Evolutionary conservation across 2,329 filamentous ascomycete species (phyloP).

Genomic region (Aaosphaeria arxii): DNA sequence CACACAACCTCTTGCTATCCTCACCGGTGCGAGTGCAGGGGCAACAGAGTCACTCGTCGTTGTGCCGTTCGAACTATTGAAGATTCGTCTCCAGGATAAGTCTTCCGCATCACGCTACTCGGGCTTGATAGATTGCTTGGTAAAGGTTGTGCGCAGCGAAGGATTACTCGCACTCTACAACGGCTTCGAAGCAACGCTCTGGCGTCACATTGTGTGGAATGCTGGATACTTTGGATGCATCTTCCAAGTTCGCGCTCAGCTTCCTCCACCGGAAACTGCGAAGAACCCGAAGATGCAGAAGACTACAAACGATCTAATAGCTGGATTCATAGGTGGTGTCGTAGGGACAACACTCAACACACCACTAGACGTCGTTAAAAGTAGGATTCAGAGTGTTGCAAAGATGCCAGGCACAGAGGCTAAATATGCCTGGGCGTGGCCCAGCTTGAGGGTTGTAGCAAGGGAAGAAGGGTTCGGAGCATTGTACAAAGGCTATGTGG

Average conservation of each 20-base stretch:
- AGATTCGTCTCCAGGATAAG: constrained; percentile 28
- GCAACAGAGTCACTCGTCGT: constrained; percentile 29
- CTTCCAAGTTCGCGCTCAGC: constrained; percentile 23
- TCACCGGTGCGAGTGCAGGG: constrained; percentile 27
- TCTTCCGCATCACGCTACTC: constrained; percentile 23
- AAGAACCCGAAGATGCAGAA: constrained; percentile 19
- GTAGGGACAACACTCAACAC: constrained; percentile 30
- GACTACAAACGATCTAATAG: constrained; percentile 23
- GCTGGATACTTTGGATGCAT: constrained; percentile 32
- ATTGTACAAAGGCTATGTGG: constrained; percentile 29
- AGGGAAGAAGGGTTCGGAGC: constrained; percentile 25
- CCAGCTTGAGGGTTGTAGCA: constrained; percentile 21
- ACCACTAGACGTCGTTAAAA: constrained; percentile 30
- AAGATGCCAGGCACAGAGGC: constrained; percentile 18
- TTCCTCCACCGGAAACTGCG: constrained; percentile 13
- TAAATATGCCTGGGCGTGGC: constrained; percentile 31
- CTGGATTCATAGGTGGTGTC: constrained; percentile 27
- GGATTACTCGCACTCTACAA: constrained; percentile 26
- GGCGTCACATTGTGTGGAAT: constrained; percentile 32
- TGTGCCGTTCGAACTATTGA: constrained; percentile 28
- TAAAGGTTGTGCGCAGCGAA: constrained; percentile 24
- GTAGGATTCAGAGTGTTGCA: constrained; percentile 29
- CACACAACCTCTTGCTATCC: constrained; percentile 23
- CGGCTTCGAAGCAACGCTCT: constrained; percentile 29
- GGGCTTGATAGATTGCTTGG: constrained; percentile 22